Evolutionary conservation across 495 filamentous ascomycete genomes (phyloP).

Genomic region (Aspergillus sclerotiicarbonarius): DNA sequence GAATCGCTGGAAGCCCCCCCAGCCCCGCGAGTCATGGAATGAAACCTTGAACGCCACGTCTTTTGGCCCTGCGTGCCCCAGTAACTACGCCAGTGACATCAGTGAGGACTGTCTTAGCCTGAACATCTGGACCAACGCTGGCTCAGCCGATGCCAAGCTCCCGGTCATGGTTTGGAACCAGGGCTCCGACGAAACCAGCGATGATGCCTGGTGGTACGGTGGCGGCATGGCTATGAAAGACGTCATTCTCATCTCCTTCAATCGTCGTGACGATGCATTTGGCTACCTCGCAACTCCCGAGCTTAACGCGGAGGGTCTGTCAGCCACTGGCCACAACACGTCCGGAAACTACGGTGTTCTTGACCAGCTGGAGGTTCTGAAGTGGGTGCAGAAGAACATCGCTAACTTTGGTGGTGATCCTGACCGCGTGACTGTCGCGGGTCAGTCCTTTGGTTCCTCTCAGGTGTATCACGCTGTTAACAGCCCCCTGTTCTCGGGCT

Average conservation of each 20-base stretch:
- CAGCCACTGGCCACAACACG: constrained; percentile 37
- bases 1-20: constrained; percentile 30
- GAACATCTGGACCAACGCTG: constrained; percentile 31
- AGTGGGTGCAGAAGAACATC: constrained; percentile 56
- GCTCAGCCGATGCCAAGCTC: constrained; percentile 24
- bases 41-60: constrained; percentile 22
- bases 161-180: constrained; percentile 32
- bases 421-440: constrained; percentile 41
- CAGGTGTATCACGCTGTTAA: constrained; percentile 40
- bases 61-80: constrained; percentile 27
- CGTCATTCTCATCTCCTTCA: constrained; percentile 67
- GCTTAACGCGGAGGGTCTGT: constrained; percentile 37
- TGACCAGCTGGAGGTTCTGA: constrained; percentile 32
- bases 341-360: constrained; percentile 38
- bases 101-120: constrained; percentile 33
- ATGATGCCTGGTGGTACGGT: constrained; percentile 25
- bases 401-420: constrained; percentile 62
- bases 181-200: constrained; percentile 29
- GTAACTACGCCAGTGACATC: constrained; percentile 8
- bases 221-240: constrained; percentile 32
- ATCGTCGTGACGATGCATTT: constrained; percentile 66
- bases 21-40: constrained; percentile 27
- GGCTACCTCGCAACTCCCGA: constrained; percentile 64
- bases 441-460: constrained; percentile 40
- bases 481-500: constrained; percentile 27